phyloP scores from a whole-genome alignment of 2,329 filamentous ascomycete genomes.

The Chrysosporium queenslandicum region DNA sequence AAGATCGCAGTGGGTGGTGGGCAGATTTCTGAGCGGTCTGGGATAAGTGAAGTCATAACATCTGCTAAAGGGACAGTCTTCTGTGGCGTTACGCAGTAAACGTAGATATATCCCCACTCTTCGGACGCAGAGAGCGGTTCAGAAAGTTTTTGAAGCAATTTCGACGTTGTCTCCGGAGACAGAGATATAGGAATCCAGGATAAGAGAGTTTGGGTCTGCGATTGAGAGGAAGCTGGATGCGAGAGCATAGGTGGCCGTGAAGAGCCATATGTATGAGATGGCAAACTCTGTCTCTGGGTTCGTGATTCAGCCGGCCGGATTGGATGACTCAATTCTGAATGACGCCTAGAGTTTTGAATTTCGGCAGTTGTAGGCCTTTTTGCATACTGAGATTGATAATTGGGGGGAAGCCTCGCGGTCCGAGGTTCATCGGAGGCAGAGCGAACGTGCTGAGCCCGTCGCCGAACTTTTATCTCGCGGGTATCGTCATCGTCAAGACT shows the following conservation, averaged over 20 bases:
- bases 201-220: conserved; percentile 42
- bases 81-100: conserved; percentile 85
- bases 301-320: background rate
- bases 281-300: conserved; percentile 2
- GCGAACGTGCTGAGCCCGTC: conserved; percentile 14
- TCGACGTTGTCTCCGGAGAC: conserved; percentile 57
- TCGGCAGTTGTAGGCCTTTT: conserved; percentile 3
- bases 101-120: conserved; percentile 91
- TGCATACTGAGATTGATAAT: background rate
- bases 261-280: background rate
- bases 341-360: background rate
- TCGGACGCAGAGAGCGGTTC: conserved; percentile 64
- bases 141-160: conserved; percentile 63
- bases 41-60: conserved; percentile 51
- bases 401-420: conserved; percentile 4
- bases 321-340: background rate
- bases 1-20: conserved; percentile 27
- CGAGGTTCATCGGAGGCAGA: conserved; percentile 3
- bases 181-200: conserved; percentile 60
- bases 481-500: conserved; percentile 25
- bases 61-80: conserved; percentile 40
- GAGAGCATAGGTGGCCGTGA: conserved; percentile 16
- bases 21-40: conserved; percentile 30
- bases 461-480: conserved; percentile 20
- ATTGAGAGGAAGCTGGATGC: conserved; percentile 20